Conservation (phyloP, 2,329 filamentous ascomycete species). For the Colletotrichum sp. region DNA sequence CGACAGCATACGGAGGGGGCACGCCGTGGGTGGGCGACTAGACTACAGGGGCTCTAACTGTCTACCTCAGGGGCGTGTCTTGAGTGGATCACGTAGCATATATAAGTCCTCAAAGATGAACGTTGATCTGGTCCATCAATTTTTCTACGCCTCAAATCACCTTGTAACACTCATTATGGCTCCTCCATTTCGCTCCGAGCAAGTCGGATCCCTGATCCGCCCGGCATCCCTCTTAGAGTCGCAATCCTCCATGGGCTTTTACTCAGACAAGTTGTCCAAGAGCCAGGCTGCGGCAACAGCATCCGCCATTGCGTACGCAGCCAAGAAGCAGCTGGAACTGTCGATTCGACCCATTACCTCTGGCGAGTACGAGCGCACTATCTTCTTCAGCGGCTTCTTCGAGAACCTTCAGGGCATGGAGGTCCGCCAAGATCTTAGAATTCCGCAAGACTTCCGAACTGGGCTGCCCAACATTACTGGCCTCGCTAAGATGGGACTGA, state of each 20-base stretch:
- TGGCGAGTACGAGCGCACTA: constrained; percentile 68
- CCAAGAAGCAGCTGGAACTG: constrained; percentile 67
- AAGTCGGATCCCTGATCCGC: constrained; percentile 74
- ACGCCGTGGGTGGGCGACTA: not conserved
- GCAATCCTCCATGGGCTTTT: not conserved
- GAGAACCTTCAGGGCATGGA: constrained; percentile 40
- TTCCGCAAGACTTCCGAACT: constrained; percentile 7
- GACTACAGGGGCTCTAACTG: not conserved
- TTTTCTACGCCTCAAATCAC: not conserved
- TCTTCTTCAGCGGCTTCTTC: constrained; percentile 55
- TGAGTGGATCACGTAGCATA: not conserved
- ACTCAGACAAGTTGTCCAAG: constrained; percentile 35
- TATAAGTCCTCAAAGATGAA: not conserved
- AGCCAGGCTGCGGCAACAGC: constrained; percentile 52
- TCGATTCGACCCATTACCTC: constrained; percentile 70
- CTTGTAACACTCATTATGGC: not conserved
- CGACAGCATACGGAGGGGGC: not conserved
- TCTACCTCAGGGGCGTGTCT: not conserved
- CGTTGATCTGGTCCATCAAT: not conserved
- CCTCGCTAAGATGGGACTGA: not conserved
- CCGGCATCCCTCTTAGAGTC: constrained; percentile 62
- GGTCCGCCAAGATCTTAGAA: not conserved
- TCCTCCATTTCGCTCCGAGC: constrained; percentile 73
- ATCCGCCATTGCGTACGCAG: constrained; percentile 68
- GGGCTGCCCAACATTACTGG: not conserved